phyloP scores from a whole-genome alignment of 169 alveolate species.

The Condylostoma magnum region DNA sequence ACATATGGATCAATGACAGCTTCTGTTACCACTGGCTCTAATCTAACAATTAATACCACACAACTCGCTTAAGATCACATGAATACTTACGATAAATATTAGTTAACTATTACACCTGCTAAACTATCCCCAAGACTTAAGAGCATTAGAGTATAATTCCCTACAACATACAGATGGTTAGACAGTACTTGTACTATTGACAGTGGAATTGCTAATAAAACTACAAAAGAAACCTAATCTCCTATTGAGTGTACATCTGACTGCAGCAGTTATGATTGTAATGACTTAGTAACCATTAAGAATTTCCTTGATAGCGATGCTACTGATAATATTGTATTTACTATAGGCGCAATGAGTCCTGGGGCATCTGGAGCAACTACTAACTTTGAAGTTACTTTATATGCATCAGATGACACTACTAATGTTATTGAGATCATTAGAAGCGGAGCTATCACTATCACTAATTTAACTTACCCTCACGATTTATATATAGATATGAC shows the following conservation, averaged over 20 bases:
- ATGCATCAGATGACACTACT: slow-evolving; percentile 3
- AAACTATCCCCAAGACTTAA: not conserved
- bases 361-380: slow-evolving; percentile 2
- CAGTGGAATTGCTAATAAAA: slow-evolving; percentile 2
- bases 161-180: slow-evolving; percentile 11
- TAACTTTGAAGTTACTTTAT: not conserved
- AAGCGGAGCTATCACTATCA: not conserved
- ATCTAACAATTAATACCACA: not conserved
- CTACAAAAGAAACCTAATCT: not conserved
- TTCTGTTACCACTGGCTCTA: not conserved
- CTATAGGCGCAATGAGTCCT: slow-evolving; percentile 29
- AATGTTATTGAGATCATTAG: slow-evolving; percentile 10
- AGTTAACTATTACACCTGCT: slow-evolving; percentile 8
- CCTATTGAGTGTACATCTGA: slow-evolving; percentile 20
- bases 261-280: slow-evolving; percentile 16
- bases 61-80: not conserved
- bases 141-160: slow-evolving; percentile 24
- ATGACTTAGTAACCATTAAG: slow-evolving; percentile 1
- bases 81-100: slow-evolving; percentile 16
- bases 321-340: not conserved
- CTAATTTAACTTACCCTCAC: slow-evolving; percentile 10
- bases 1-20: not conserved
- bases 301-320: slow-evolving; percentile 8
- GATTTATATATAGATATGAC: slow-evolving; percentile 30
- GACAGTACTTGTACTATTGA: not conserved